Percentiles rank a stretch among this genome's conserved stretches.
Conservation (phyloP, 2,329 filamentous ascomycete species). For the Leptographium flavum region DNA sequence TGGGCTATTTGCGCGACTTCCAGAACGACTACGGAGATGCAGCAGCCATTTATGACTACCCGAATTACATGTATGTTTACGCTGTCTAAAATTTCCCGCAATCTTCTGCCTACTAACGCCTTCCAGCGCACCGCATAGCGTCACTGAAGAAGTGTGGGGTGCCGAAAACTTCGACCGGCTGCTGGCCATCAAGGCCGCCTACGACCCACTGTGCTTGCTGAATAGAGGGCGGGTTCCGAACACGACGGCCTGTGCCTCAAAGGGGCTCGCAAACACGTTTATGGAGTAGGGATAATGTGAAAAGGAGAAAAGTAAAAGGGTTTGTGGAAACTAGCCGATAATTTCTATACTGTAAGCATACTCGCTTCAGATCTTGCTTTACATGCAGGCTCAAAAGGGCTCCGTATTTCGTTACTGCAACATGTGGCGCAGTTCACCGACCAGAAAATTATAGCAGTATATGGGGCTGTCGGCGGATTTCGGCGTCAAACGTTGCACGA, state of each 20-base stretch:
- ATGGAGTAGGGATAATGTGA: too few relatives aligned
- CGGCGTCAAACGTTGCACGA: too few relatives aligned
- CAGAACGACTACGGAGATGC: background rate
- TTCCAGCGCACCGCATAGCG: background rate
- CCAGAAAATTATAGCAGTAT: too few relatives aligned
- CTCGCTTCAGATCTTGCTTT: too few relatives aligned
- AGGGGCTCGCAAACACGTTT: background rate
- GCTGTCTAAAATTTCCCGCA: too few relatives aligned
- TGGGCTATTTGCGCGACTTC: background rate
- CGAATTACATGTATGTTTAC: slow-evolving; percentile 3
- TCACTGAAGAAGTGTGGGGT: background rate
- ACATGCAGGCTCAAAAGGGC: too few relatives aligned
- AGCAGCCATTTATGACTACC: slow-evolving; percentile 1
- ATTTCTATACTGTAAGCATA: too few relatives aligned
- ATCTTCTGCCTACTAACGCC: background rate
- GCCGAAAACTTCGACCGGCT: background rate
- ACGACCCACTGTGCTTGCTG: slow-evolving; percentile 1
- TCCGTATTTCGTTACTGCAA: too few relatives aligned
- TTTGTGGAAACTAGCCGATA: too few relatives aligned
- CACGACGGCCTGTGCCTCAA: background rate
- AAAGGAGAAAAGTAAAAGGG: too few relatives aligned
- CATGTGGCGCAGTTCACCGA: too few relatives aligned
- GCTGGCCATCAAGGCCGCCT: background rate
- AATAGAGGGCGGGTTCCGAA: background rate
- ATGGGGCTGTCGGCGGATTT: too few relatives aligned